Percentiles rank a stretch among this genome's conserved stretches.
Conservation (phyloP, 768 basidiomycete species). For the Tremella yokohamensis region DNA sequence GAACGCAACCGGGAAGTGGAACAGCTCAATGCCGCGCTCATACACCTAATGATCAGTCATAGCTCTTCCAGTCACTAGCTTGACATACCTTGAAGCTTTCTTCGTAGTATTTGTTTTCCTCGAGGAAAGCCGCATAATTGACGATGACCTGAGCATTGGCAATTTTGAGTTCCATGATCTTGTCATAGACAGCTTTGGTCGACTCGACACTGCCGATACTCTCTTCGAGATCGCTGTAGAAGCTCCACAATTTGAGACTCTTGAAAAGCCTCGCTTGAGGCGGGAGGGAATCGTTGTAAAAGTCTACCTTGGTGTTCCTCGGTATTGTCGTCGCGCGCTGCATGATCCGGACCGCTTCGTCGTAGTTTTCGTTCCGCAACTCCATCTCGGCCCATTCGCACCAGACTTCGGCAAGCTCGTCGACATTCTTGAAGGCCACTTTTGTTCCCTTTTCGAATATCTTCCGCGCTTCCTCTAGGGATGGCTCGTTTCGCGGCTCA, state of each 20-base stretch:
- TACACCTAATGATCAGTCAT: slow-evolving; percentile 63
- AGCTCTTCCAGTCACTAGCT: background rate
- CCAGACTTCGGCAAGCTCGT: slow-evolving; percentile 97
- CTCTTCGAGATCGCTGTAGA: slow-evolving; percentile 96
- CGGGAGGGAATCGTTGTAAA: slow-evolving; percentile 84
- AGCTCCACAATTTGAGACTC: slow-evolving; percentile 96
- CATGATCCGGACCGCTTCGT: slow-evolving; percentile 92
- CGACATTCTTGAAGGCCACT: slow-evolving; percentile 88
- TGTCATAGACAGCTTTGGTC: slow-evolving; percentile 89
- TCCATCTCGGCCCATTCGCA: slow-evolving; percentile 99
- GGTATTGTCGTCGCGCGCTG: slow-evolving; percentile 90
- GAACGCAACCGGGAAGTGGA: slow-evolving; percentile 96
- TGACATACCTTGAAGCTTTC: slow-evolving; percentile 85
- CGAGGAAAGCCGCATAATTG: slow-evolving; percentile 94
- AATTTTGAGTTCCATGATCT: slow-evolving; percentile 90
- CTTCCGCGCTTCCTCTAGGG: slow-evolving; percentile 81
- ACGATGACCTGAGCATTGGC: slow-evolving; percentile 97
- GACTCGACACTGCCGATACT: slow-evolving; percentile 91
- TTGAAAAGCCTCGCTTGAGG: slow-evolving; percentile 92
- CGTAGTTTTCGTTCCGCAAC: slow-evolving; percentile 90
- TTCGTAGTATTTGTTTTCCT: slow-evolving; percentile 97
- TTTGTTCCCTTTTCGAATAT: slow-evolving; percentile 89
- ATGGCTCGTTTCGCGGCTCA: slow-evolving; percentile 64
- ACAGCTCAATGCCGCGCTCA: slow-evolving; percentile 92
- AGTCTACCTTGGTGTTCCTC: slow-evolving; percentile 83